Base-by-base conservation (phyloP, 441 rosid species). In the Mallotus japonicus region DNA sequence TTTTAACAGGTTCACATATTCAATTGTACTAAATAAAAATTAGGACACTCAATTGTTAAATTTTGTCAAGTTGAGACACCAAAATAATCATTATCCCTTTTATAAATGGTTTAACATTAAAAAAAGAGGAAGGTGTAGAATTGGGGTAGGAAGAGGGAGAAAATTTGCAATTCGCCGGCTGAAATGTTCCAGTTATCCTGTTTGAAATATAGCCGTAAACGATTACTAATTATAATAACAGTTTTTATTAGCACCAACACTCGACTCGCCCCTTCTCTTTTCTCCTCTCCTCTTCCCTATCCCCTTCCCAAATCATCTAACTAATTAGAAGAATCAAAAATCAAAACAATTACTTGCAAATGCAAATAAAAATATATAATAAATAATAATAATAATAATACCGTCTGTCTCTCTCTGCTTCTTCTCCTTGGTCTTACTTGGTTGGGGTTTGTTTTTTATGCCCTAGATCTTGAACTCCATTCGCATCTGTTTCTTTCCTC, bases 401-500 rank as follows among this genome's bases (percentile, higher is more conserved):
- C 2, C 28, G 28, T 24, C 28, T 22, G 65, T 61, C 46, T 61
- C 46, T 61, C 46, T 32, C 46, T 61, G 65, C 19, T 61, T 14
- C 19, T 28, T 11, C 17, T 62, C 20, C 37, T 62, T 62, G 66
- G 47, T 15, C 47, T 34, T 63, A 16, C 9, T 2, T 63, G 68
- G 68, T 47, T 24, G 22, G 55, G 46, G 50, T 46, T 44, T 4
- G 12, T 20, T 15, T 44, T 65, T 24, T 24, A 8, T 42, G 34
- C 68, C 54, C 68, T 44, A 65, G 68, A 65, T 65, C 68, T 65
- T 65, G 50, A 19, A 15, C 54, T 19, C 51, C 54, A 47, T 65
- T 65, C 0, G 1, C 1, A 5, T 17, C 19, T 42, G n/a, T 11
- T 34, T 20, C 15, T 19, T 65, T n/a, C 11, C 3, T 47, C 1